A percentile compares a stretch with the other conserved stretches of the same genome.
Evolutionary conservation across 2,329 filamentous ascomycete species (phyloP).

Genomic region (Hymenoscyphus linearis): DNA sequence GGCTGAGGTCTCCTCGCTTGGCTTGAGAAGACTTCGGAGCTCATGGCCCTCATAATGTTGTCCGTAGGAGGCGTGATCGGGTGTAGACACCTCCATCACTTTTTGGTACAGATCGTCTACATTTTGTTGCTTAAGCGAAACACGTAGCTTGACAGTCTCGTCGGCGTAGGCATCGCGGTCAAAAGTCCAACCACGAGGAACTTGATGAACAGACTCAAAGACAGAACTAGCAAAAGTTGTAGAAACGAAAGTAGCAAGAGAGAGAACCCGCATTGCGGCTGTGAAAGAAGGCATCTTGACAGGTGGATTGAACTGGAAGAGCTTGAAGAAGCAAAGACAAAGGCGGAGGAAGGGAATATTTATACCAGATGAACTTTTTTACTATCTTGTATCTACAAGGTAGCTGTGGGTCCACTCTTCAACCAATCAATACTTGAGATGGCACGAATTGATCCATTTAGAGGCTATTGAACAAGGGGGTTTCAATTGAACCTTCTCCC

Average conservation of each 20-base stretch:
- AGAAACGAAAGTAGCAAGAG: conserved; percentile 8
- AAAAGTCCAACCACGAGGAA: conserved; percentile 20
- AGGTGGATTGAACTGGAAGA: conserved; percentile 2
- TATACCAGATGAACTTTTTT: neutral
- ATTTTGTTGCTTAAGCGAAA: conserved; percentile 23
- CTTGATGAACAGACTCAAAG: conserved; percentile 16
- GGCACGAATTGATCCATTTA: neutral
- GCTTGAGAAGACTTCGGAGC: conserved; percentile 39
- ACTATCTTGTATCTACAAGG: neutral
- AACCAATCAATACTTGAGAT: neutral
- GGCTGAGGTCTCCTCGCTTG: conserved; percentile 34
- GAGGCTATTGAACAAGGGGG: neutral
- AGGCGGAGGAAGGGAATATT: conserved; percentile 5
- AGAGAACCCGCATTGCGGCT: conserved; percentile 13
- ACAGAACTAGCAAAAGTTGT: conserved; percentile 10
- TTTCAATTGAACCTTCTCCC: neutral
- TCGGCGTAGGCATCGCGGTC: conserved; percentile 12
- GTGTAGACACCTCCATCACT: conserved; percentile 38
- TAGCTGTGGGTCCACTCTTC: neutral
- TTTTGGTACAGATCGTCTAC: conserved; percentile 19
- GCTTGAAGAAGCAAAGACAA: neutral
- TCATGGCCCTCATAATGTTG: conserved; percentile 42
- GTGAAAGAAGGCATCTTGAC: conserved; percentile 15
- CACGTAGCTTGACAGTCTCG: conserved; percentile 16
- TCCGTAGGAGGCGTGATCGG: conserved; percentile 42